A percentile compares a stretch with the other conserved stretches of the same genome.
Conservation (phyloP, 2,329 filamentous ascomycete species). For the Akanthomyces muscarius region DNA sequence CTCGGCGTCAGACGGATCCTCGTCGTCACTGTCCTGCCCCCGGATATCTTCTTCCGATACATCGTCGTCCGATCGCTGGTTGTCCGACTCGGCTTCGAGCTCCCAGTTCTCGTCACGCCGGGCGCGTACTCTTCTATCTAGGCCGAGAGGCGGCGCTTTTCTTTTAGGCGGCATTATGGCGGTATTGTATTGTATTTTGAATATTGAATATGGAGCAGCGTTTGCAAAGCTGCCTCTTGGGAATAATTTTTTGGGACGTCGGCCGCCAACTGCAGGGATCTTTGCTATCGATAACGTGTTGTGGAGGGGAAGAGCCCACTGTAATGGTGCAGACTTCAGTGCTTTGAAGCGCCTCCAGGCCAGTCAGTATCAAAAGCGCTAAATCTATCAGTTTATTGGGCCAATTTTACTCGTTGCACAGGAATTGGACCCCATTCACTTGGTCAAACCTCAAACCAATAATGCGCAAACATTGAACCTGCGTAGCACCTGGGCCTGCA, state of each 20-base stretch:
- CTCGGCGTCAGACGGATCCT: conserved; percentile 27
- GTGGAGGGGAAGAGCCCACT: neutral
- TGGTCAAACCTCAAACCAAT: neutral
- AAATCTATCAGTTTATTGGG: neutral
- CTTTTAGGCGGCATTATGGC: conserved; percentile 36
- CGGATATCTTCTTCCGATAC: conserved; percentile 28
- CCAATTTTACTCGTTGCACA: neutral
- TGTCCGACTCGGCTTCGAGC: conserved; percentile 29
- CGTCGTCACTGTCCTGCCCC: conserved; percentile 28
- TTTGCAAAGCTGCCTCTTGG: neutral
- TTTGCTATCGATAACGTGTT: conserved; percentile 11
- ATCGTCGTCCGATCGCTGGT: conserved; percentile 26
- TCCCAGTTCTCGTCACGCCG: conserved; percentile 43
- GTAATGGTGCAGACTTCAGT: neutral
- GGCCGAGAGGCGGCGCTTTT: conserved; percentile 34
- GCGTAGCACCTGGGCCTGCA: neutral
- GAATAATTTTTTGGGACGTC: conserved; percentile 6
- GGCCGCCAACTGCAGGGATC: neutral
- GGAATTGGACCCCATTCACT: neutral
- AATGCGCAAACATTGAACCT: neutral
- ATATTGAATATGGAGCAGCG: neutral
- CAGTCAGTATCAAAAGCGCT: neutral
- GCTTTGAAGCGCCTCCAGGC: neutral
- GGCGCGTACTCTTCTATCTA: conserved; percentile 42
- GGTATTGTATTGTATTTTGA: neutral